Conservation (phyloP, 352 stramenopile species). For the Phytophthora multivora region DNA sequence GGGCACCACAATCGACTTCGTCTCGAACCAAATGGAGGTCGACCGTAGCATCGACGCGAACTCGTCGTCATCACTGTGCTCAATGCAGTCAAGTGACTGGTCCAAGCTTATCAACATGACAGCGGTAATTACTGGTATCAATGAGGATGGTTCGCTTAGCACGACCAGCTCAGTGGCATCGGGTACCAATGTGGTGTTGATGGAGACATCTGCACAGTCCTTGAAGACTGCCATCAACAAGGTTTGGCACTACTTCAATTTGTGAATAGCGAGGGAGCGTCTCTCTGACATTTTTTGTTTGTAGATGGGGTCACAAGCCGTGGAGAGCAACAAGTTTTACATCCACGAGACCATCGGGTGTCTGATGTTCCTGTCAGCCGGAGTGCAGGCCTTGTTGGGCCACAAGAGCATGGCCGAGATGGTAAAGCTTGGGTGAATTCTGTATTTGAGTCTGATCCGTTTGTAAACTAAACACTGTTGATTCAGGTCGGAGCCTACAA, state of each 20-base stretch:
- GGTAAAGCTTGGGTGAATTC: constrained; percentile 34
- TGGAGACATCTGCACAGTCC: constrained; percentile 82
- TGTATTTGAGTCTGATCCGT: not conserved
- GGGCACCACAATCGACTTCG: constrained; percentile 82
- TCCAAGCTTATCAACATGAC: constrained; percentile 87
- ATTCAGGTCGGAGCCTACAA: constrained; percentile 83
- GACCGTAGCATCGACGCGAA: constrained; percentile 57
- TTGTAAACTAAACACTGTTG: constrained; percentile 3
- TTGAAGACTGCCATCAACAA: constrained; percentile 88
- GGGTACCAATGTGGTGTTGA: constrained; percentile 85
- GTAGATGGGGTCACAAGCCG: constrained; percentile 77
- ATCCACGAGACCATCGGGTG: constrained; percentile 84
- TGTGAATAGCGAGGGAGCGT: not conserved
- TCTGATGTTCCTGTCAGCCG: constrained; percentile 88
- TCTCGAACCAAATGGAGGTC: constrained; percentile 71
- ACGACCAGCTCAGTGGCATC: constrained; percentile 80
- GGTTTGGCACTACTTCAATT: constrained; percentile 23
- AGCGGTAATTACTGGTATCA: constrained; percentile 84
- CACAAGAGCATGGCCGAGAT: constrained; percentile 91
- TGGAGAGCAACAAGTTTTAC: constrained; percentile 82
- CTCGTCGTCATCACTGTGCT: constrained; percentile 68
- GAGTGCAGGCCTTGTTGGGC: constrained; percentile 81
- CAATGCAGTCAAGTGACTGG: constrained; percentile 84
- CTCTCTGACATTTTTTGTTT: constrained; percentile 11
- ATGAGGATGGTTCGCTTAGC: constrained; percentile 81